These are phyloP conservation scores for Lentinula edodes DNA, from an alignment of 768 basidiomycete genomes.

Conservation along the genomic window DNA sequence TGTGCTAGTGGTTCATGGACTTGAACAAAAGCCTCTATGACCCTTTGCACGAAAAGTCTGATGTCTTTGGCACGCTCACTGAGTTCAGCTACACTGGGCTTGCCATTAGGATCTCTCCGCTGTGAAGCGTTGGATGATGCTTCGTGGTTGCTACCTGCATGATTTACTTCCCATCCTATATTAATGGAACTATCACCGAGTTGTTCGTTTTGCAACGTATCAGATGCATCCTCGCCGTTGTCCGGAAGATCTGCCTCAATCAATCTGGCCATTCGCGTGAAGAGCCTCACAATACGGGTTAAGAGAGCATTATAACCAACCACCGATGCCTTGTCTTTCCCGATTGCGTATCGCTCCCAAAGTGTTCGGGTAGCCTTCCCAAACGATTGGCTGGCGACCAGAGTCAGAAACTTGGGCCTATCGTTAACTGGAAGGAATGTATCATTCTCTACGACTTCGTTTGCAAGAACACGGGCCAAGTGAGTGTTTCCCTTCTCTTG, in stretches of 20 bases:
- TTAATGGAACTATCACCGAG: neutral
- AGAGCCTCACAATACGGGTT: constrained; percentile 49
- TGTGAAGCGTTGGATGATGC: neutral
- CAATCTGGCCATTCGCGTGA: constrained; percentile 20
- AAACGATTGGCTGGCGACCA: constrained; percentile 42
- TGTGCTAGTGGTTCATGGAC: constrained; percentile 39
- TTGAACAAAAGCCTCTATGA: constrained; percentile 30
- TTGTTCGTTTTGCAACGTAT: neutral
- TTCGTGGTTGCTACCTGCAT: neutral
- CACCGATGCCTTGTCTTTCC: constrained; percentile 34
- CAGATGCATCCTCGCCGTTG: neutral
- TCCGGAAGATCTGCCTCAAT: constrained; percentile 10
- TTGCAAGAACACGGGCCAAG: constrained; percentile 43
- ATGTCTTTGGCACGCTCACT: neutral
- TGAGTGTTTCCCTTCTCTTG: constrained; percentile 32
- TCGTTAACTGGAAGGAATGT: constrained; percentile 35
- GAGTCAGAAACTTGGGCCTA: constrained; percentile 45
- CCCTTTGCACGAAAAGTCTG: neutral
- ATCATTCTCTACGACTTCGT: constrained; percentile 38
- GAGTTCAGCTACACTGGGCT: neutral
- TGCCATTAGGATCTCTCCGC: neutral
- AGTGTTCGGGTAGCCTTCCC: constrained; percentile 42
- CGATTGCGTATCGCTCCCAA: constrained; percentile 51
- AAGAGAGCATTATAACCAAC: constrained; percentile 38
- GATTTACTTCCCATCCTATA: neutral